These are phyloP conservation scores for Candida pseudoviswanathii DNA, from an alignment of 1,139 yeast genomes.

Conservation along the genomic window DNA sequence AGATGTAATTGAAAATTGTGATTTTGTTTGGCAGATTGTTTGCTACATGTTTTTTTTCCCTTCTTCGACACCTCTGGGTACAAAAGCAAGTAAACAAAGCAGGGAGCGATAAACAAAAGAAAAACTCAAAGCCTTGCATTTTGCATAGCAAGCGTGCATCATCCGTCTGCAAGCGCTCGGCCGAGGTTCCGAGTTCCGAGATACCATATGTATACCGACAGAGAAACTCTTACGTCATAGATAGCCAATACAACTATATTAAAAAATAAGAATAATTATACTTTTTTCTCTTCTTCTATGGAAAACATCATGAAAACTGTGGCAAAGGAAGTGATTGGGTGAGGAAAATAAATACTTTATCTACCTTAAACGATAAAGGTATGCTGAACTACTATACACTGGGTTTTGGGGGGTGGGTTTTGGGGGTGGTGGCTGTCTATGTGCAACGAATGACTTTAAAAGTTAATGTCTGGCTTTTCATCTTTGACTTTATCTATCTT, in stretches of 20 bases:
- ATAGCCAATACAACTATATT: not conserved
- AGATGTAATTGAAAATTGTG: too few species aligned
- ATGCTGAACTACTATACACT: too few species aligned
- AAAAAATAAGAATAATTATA: not conserved
- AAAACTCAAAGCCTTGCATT: not conserved
- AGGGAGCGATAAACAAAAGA: too few species aligned
- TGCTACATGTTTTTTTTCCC: too few species aligned
- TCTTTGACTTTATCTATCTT: conserved; percentile 61
- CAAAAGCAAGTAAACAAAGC: too few species aligned
- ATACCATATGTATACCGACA: too few species aligned
- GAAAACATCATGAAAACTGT: not conserved
- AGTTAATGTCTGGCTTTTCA: conserved; percentile 46
- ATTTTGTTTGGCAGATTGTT: too few species aligned
- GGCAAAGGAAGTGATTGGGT: not conserved
- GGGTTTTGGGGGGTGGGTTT: not conserved
- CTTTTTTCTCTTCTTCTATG: not conserved
- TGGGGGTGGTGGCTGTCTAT: not conserved
- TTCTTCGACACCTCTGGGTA: too few species aligned
- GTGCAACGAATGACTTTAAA: conserved; percentile 18
- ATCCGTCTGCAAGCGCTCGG: too few species aligned
- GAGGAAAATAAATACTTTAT: not conserved
- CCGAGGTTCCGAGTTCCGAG: too few species aligned
- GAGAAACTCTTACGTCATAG: not conserved
- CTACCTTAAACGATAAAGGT: too few species aligned
- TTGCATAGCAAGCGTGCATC: not conserved